These are phyloP conservation scores for Pestalotiopsis sp. DNA, from an alignment of 2,329 filamentous ascomycete genomes.

Conservation along the genomic window DNA sequence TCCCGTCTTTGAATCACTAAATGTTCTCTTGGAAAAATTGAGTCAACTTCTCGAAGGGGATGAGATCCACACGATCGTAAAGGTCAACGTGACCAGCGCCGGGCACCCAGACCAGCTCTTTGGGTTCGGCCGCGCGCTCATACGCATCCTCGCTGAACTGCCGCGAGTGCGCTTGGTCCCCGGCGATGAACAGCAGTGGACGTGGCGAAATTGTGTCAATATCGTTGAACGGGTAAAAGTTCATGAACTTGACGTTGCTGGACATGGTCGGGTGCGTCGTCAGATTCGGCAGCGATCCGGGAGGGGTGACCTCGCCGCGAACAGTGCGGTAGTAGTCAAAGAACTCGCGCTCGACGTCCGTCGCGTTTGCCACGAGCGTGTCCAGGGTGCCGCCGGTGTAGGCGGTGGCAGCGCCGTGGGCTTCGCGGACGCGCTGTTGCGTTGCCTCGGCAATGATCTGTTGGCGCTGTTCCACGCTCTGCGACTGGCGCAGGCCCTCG, in stretches of 20 bases:
- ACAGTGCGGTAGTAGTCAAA: not conserved
- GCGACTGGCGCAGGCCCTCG: not conserved
- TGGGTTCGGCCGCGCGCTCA: not conserved
- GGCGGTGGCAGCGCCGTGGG: not conserved
- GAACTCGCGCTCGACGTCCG: not conserved
- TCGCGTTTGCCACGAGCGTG: not conserved
- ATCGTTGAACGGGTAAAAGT: not conserved
- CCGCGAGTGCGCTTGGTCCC: not conserved
- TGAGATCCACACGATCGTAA: constrained; percentile 1
- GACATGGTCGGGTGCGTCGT: not conserved
- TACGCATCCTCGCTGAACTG: not conserved
- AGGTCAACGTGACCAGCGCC: not conserved
- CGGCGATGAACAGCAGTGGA: not conserved
- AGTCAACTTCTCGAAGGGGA: not conserved
- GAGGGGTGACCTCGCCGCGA: not conserved
- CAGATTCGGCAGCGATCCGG: not conserved
- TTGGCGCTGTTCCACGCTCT: not conserved
- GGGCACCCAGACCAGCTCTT: not conserved
- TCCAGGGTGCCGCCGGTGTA: not conserved
- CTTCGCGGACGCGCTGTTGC: not conserved
- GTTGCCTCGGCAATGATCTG: not conserved
- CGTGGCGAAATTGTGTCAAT: not conserved
- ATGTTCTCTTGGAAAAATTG: not conserved
- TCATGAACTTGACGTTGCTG: not conserved
- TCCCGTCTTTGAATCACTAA: not conserved